Percentiles rank a stretch among this genome's conserved stretches.
phyloP scores from a whole-genome alignment of 2,329 filamentous ascomycete genomes.

The Fusarium metavorans region DNA sequence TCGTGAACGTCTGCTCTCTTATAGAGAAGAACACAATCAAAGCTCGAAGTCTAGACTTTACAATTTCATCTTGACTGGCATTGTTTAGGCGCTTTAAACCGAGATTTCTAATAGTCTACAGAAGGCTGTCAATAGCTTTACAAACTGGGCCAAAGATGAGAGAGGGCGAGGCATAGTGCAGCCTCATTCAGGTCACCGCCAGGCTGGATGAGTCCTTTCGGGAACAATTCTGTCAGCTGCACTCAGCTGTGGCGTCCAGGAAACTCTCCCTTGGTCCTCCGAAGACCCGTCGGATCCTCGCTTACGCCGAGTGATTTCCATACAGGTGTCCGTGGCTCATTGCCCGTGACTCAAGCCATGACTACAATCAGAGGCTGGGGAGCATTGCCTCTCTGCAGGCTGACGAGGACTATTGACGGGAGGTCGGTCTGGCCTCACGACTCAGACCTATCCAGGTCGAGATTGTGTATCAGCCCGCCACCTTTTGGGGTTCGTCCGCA shows the following conservation, averaged over 20 bases:
- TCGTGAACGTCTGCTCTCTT: neutral
- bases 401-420: neutral
- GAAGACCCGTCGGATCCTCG: neutral
- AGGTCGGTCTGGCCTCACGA: neutral
- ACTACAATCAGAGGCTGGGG: too few relatives aligned
- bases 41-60: neutral
- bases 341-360: neutral
- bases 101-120: neutral
- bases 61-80: neutral
- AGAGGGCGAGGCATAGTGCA: neutral
- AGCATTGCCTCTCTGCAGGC: neutral
- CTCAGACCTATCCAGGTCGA: neutral
- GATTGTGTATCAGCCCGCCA: neutral
- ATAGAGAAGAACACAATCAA: neutral
- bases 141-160: neutral
- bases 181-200: neutral
- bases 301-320: neutral
- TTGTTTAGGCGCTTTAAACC: neutral
- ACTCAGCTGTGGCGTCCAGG: neutral
- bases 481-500: neutral
- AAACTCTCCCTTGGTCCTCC: neutral
- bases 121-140: neutral
- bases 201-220: neutral
- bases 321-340: neutral
- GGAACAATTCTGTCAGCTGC: neutral